Conservation (phyloP, 1,139 yeast genomes). For the Ogataea hybrid region DNA sequence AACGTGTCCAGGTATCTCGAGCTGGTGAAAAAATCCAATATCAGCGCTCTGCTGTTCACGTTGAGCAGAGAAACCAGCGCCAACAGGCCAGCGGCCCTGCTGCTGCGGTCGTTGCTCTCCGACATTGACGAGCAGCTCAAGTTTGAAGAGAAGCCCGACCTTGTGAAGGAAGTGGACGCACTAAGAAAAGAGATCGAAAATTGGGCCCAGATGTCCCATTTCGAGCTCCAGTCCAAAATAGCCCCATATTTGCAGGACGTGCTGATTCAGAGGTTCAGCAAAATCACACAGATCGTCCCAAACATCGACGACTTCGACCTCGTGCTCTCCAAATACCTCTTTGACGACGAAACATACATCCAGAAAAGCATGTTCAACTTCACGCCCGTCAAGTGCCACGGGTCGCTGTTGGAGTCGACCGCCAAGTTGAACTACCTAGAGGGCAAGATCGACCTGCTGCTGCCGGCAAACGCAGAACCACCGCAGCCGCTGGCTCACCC, state of each 20-base stretch:
- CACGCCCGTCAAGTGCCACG: slow-evolving; percentile 27
- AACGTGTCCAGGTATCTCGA: slow-evolving; percentile 28
- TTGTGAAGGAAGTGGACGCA: slow-evolving; percentile 10
- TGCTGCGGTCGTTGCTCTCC: slow-evolving; percentile 25
- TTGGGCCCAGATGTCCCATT: slow-evolving; percentile 34
- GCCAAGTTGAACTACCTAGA: slow-evolving; percentile 29
- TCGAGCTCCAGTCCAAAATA: slow-evolving; percentile 32
- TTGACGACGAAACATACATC: slow-evolving; percentile 24
- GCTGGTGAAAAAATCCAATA: slow-evolving; percentile 27
- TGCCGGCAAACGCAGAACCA: slow-evolving; percentile 11
- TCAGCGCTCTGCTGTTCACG: slow-evolving; percentile 26
- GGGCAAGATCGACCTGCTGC: slow-evolving; percentile 30
- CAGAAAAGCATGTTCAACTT: slow-evolving; percentile 25
- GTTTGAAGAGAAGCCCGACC: slow-evolving; percentile 10
- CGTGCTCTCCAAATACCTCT: slow-evolving; percentile 27
- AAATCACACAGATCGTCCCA: slow-evolving; percentile 27
- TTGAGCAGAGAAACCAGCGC: slow-evolving; percentile 30
- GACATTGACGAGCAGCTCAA: slow-evolving; percentile 20
- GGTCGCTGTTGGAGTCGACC: slow-evolving; percentile 27
- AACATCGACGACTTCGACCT: slow-evolving; percentile 32
- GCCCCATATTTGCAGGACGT: slow-evolving; percentile 29
- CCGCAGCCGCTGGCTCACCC: slow-evolving; percentile 14
- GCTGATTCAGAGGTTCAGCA: slow-evolving; percentile 26
- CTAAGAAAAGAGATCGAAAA: slow-evolving; percentile 25
- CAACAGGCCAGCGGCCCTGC: slow-evolving; percentile 25